phyloP scores from a whole-genome alignment of 345 rosid genomes.

The Triadica sebifera region DNA sequence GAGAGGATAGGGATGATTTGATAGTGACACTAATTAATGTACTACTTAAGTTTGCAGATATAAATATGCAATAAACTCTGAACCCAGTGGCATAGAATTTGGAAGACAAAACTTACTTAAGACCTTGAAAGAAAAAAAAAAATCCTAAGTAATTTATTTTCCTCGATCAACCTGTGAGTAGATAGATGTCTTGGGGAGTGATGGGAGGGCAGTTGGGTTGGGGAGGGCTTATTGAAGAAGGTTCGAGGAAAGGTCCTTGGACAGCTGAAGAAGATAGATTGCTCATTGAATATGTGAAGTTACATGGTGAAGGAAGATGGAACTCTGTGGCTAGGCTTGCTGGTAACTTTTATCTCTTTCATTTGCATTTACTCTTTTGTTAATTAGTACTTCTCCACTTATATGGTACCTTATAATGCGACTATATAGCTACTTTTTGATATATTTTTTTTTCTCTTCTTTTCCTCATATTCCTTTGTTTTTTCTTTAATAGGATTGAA shows the following conservation, averaged over 20 bases:
- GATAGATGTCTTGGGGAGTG: slow-evolving; percentile 60
- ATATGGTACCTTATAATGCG: too few species aligned
- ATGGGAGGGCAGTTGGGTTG: slow-evolving; percentile 63
- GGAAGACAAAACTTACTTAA: slow-evolving; percentile 14
- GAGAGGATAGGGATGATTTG: slow-evolving; percentile 38
- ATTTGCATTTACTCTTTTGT: neutral
- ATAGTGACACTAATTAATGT: slow-evolving; percentile 34
- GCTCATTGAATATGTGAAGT: slow-evolving; percentile 63
- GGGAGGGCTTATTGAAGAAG: slow-evolving; percentile 56
- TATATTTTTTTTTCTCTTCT: too few species aligned
- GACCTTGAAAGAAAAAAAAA: neutral
- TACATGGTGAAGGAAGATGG: slow-evolving; percentile 94
- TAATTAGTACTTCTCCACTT: too few species aligned
- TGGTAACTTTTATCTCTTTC: slow-evolving; percentile 27
- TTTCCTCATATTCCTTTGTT: too few species aligned
- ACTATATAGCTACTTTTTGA: too few species aligned
- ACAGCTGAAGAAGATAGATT: slow-evolving; percentile 85
- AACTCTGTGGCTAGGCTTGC: slow-evolving; percentile 84
- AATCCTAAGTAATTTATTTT: neutral
- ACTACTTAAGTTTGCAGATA: slow-evolving; percentile 29
- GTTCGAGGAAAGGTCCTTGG: slow-evolving; percentile 98
- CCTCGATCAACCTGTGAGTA: neutral
- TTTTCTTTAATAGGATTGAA: slow-evolving; percentile 46
- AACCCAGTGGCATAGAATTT: slow-evolving; percentile 40
- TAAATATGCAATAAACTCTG: slow-evolving; percentile 49